Evolutionary conservation across 306 rosid species (phyloP).

Genomic region (Inga leiocalycina): DNA sequence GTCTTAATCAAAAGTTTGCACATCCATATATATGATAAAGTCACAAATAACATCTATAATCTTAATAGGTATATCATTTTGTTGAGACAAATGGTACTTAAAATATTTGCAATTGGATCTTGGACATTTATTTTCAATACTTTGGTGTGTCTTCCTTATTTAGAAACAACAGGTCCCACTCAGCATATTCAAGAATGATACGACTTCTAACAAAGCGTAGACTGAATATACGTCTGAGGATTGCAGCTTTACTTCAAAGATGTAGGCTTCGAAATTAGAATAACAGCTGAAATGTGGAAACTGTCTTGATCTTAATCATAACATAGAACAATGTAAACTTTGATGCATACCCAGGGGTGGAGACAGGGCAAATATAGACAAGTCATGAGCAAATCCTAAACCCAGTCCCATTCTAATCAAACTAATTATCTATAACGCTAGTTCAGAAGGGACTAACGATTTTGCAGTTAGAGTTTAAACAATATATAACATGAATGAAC

Average conservation of each 20-base stretch:
- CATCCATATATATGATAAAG: not conserved
- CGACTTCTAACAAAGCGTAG: not conserved
- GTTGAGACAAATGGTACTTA: not conserved
- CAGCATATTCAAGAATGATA: not conserved
- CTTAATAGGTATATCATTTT: not conserved
- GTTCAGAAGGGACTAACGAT: not conserved
- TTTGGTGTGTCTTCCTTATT: not conserved
- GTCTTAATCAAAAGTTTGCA: not conserved
- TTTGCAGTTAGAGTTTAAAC: not conserved
- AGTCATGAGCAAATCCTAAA: not conserved
- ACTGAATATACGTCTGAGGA: not conserved
- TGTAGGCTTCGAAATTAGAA: not conserved
- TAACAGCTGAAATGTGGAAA: not conserved
- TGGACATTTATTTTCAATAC: not conserved
- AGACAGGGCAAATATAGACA: not conserved
- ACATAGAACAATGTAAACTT: not conserved
- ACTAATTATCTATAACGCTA: not conserved
- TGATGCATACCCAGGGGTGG: not conserved
- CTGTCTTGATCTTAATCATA: not conserved
- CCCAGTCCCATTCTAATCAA: not conserved
- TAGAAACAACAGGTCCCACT: not conserved
- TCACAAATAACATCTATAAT: not conserved
- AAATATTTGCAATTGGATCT: not conserved
- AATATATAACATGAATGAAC: not conserved
- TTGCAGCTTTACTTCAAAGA: not conserved